These are phyloP conservation scores for Santalum album DNA, from an alignment of 164 flowering plant species.

Conservation along the genomic window DNA sequence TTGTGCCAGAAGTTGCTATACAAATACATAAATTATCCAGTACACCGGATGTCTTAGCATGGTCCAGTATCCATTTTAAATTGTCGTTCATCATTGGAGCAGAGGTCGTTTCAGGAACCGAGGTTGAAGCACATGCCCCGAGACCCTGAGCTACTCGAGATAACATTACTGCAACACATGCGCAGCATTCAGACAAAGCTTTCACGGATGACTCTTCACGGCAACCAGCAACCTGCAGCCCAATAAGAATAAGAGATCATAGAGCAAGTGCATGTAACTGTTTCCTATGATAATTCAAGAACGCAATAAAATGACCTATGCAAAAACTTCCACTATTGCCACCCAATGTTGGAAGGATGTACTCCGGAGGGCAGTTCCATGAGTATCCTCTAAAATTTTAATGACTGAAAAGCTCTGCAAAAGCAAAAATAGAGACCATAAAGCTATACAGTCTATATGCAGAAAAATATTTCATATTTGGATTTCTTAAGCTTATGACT, in stretches of 20 bases:
- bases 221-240: slow-evolving; percentile 44
- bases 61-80: no score
- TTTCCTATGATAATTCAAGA: no score
- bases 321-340: no score
- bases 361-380: slow-evolving; percentile 31
- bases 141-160: no score
- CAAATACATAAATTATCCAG: no score
- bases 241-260: slow-evolving; percentile 7
- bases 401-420: slow-evolving; percentile 64
- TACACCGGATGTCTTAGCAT: no score
- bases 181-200: slow-evolving; percentile 52
- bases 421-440: slow-evolving; percentile 3
- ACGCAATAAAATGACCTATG: no score
- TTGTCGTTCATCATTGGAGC: no score
- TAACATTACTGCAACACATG: slow-evolving; percentile 57
- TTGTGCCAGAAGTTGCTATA: no score
- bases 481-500: background rate
- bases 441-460: background rate
- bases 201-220: slow-evolving; percentile 57
- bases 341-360: slow-evolving; percentile 70
- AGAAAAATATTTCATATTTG: background rate
- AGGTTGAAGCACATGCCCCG: no score
- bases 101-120: no score
- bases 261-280: slow-evolving; percentile 13
- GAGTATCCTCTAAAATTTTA: slow-evolving; percentile 47